phyloP scores from a whole-genome alignment of 2,329 filamentous ascomycete species.

The Sporothrix brunneoviolacea region DNA sequence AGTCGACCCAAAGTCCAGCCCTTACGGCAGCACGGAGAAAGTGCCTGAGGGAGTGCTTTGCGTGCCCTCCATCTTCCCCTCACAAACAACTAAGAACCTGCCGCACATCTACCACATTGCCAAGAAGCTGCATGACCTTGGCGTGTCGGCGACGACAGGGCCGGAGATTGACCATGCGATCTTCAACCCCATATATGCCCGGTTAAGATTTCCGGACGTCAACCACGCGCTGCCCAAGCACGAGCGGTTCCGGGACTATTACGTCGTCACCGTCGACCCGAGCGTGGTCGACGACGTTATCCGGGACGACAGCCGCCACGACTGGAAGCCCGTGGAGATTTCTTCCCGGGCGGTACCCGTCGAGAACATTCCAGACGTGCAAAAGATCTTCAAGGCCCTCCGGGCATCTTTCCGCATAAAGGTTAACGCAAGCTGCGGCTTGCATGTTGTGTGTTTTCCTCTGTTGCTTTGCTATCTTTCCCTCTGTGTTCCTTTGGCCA shows the following conservation, averaged over 20 bases:
- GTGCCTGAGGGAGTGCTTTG: no score
- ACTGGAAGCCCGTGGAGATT: conserved; percentile 5
- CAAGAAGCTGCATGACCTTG: neutral
- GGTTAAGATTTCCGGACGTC: neutral
- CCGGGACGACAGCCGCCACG: neutral
- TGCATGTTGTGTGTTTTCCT: conserved; percentile 10
- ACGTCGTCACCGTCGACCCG: neutral
- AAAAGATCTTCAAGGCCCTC: neutral
- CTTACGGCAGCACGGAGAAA: conserved; percentile 1
- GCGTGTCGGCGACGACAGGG: neutral
- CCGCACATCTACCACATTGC: conserved; percentile 1
- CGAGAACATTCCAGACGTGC: neutral
- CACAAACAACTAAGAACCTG: no score
- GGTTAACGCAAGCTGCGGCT: conserved; percentile 1
- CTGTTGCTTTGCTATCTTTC: no score
- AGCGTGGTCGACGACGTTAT: neutral
- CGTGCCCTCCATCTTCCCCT: no score
- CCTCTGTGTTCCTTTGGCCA: no score
- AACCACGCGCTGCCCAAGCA: neutral
- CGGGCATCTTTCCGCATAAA: neutral
- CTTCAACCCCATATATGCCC: neutral
- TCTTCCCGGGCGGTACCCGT: neutral
- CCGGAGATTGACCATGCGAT: neutral
- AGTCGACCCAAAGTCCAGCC: neutral
- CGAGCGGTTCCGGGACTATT: neutral